Evolutionary conservation across 2,329 filamentous ascomycete species (phyloP).

Genomic region (Cladophialophora bantiana): DNA sequence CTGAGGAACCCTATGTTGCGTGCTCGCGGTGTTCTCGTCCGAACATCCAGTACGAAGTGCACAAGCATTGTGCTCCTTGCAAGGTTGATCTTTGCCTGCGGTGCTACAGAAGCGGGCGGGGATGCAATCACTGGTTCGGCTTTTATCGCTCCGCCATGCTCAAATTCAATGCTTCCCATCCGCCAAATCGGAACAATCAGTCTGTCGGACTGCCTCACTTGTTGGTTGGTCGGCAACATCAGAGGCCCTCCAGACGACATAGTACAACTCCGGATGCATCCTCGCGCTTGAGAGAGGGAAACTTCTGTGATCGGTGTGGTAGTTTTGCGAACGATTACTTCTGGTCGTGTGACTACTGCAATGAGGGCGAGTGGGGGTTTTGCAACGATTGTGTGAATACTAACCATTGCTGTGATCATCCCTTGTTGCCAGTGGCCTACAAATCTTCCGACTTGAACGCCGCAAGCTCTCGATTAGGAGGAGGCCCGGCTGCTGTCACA

Average conservation of each 20-base stretch:
- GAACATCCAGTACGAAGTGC: conserved; percentile 83
- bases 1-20: conserved; percentile 71
- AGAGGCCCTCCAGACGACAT: conserved; percentile 36
- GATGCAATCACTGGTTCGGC: conserved; percentile 87
- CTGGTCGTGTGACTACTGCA: conserved; percentile 87
- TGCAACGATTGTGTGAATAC: conserved; percentile 87
- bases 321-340: conserved; percentile 81
- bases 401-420: conserved; percentile 80
- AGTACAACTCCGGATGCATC: conserved; percentile 60
- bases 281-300: conserved; percentile 74
- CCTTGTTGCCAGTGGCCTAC: conserved; percentile 77
- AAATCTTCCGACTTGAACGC: conserved; percentile 46
- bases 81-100: conserved; percentile 75
- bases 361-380: conserved; percentile 93
- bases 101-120: conserved; percentile 79
- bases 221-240: conserved; percentile 57
- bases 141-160: conserved; percentile 77
- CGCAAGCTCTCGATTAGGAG: conserved; percentile 8
- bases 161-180: conserved; percentile 66
- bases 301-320: conserved; percentile 81
- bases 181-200: conserved; percentile 50
- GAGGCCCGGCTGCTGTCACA: conserved; percentile 18
- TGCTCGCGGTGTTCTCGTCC: conserved; percentile 74
- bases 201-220: conserved; percentile 61
- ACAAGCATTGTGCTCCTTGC: conserved; percentile 82